Percentiles rank a stretch among this genome's conserved stretches.
Evolutionary conservation across 805 yeast species (phyloP).

Genomic region (Cyberlindnera samutprakarnensis): DNA sequence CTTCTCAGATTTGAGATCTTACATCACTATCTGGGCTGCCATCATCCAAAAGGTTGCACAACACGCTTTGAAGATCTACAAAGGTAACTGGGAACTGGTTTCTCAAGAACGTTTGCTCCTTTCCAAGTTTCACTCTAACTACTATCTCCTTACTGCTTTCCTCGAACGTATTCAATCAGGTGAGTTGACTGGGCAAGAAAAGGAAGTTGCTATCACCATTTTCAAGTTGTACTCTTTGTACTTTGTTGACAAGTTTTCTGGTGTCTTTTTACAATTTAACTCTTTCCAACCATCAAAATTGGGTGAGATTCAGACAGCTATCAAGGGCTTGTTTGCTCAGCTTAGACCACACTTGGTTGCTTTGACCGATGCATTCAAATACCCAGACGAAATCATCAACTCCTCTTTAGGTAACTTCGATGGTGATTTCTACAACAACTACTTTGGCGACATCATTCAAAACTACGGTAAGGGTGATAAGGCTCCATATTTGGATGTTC

Average conservation of each 20-base stretch:
- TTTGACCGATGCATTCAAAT: conserved; percentile 76
- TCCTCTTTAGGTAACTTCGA: conserved; percentile 75
- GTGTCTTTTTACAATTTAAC: conserved; percentile 60
- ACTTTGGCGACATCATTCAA: conserved; percentile 51
- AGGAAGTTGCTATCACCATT: conserved; percentile 42
- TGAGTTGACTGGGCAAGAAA: conserved; percentile 27
- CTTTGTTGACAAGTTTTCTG: conserved; percentile 62
- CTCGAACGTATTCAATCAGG: conserved; percentile 19
- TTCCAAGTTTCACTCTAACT: conserved; percentile 34
- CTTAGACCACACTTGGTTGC: conserved; percentile 67
- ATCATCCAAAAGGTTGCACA: conserved; percentile 27
- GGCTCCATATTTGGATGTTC: conserved; percentile 41
- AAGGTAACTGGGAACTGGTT: conserved; percentile 28
- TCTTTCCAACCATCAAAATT: conserved; percentile 45
- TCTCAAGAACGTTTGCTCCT: conserved; percentile 31
- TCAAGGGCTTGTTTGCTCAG: conserved; percentile 38
- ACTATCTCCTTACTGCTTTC: conserved; percentile 27
- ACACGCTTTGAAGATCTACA: conserved; percentile 24
- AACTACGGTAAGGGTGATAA: conserved; percentile 40
- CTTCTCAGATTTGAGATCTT: conserved; percentile 14
- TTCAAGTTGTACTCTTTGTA: conserved; percentile 58
- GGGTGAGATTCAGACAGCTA: conserved; percentile 34
- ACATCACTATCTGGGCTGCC: conserved; percentile 26
- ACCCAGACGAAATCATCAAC: conserved; percentile 73
- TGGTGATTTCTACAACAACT: conserved; percentile 79